Conservation (phyloP, 2,329 filamentous ascomycete genomes). For the Mycosphaerella arachidis region DNA sequence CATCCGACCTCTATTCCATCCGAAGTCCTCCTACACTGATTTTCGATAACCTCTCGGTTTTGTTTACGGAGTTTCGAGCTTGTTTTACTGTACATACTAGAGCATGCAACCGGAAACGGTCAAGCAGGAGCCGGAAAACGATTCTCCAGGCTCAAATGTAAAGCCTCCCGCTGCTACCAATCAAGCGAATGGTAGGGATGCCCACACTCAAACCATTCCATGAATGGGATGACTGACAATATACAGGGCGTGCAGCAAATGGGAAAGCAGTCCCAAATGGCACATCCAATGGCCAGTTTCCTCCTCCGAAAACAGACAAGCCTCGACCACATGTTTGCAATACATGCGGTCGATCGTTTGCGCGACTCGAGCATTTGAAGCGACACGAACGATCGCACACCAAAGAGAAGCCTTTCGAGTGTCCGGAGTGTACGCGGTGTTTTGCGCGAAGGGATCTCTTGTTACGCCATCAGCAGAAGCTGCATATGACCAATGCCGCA, state of each 20-base stretch:
- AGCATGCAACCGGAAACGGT: conserved; percentile 28
- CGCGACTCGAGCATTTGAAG: conserved; percentile 91
- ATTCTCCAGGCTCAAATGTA: conserved; percentile 20
- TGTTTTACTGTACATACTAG: conserved; percentile 6
- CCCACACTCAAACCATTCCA: background rate
- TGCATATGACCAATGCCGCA: conserved; percentile 87
- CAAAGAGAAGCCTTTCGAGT: conserved; percentile 98
- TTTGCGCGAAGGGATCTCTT: conserved; percentile 91
- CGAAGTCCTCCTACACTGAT: background rate
- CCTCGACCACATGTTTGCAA: conserved; percentile 89
- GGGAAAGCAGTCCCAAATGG: conserved; percentile 19
- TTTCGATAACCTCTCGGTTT: background rate
- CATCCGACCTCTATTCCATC: conserved; percentile 5
- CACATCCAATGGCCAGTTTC: conserved; percentile 47
- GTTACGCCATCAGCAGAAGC: conserved; percentile 93
- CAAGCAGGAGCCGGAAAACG: conserved; percentile 24
- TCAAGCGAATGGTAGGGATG: conserved; percentile 18
- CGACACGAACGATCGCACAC: conserved; percentile 97
- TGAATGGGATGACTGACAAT: background rate
- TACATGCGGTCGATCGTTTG: conserved; percentile 89
- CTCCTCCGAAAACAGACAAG: conserved; percentile 93
- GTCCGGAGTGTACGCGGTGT: conserved; percentile 87
- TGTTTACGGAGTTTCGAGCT: conserved; percentile 5
- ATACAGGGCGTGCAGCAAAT: conserved; percentile 9
- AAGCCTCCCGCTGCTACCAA: conserved; percentile 11